These are phyloP conservation scores for Leccinum broughii DNA, from an alignment of 768 basidiomycete species.

Conservation along the genomic window DNA sequence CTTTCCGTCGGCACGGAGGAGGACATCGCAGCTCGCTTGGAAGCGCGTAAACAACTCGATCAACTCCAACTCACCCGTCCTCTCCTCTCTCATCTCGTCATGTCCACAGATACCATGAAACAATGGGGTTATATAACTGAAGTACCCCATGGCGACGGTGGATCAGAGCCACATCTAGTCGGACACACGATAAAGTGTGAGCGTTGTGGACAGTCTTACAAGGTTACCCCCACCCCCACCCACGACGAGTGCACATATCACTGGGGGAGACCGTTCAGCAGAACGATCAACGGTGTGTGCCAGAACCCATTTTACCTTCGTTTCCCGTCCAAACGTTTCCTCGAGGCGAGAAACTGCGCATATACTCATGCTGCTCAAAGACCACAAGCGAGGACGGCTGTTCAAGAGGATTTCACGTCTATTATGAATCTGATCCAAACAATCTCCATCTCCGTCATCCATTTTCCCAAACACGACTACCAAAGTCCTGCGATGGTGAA, in stretches of 20 bases:
- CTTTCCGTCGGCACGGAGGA: conserved; percentile 77
- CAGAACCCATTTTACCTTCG: neutral
- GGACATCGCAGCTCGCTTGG: conserved; percentile 56
- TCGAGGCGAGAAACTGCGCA: conserved; percentile 65
- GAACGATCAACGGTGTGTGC: conserved; percentile 62
- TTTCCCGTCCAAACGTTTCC: conserved; percentile 3
- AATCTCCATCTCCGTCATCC: conserved; percentile 73
- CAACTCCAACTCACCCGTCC: conserved; percentile 53
- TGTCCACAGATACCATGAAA: conserved; percentile 56
- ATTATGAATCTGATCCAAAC: conserved; percentile 70
- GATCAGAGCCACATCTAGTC: conserved; percentile 58
- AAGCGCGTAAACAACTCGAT: conserved; percentile 53
- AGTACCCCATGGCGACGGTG: conserved; percentile 68
- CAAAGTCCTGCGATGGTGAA: conserved; percentile 4
- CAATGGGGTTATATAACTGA: conserved; percentile 72
- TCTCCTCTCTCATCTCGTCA: conserved; percentile 57
- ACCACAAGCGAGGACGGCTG: conserved; percentile 65
- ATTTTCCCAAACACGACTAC: conserved; percentile 54
- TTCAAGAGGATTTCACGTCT: conserved; percentile 82
- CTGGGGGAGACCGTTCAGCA: conserved; percentile 72
- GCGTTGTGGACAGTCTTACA: conserved; percentile 69
- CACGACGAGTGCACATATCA: conserved; percentile 75
- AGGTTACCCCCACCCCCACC: conserved; percentile 59
- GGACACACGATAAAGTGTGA: conserved; percentile 72
- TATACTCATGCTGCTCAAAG: conserved; percentile 80